Evolutionary conservation across 2,329 filamentous ascomycete species (phyloP).

Genomic region (Dryadomyces quercus-mongolicae): DNA sequence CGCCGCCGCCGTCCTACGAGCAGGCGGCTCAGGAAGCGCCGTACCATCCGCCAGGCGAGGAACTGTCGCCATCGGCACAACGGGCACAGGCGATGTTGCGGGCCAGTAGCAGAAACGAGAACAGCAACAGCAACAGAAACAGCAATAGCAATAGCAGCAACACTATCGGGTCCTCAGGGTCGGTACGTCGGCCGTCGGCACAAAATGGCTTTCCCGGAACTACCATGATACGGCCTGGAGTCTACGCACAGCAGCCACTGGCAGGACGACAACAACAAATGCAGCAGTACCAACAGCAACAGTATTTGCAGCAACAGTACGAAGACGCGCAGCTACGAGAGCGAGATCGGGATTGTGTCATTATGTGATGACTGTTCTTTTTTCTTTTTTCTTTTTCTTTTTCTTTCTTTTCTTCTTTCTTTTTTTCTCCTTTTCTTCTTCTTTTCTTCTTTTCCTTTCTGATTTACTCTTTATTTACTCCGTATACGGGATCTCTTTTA

Average conservation of each 20-base stretch:
- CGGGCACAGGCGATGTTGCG: background rate
- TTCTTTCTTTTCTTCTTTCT: background rate
- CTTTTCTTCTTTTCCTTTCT: background rate
- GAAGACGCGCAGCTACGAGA: background rate
- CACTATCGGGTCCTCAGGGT: background rate
- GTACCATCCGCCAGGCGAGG: conserved; percentile 39
- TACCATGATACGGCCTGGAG: background rate
- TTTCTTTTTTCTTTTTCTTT: background rate
- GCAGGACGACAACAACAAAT: background rate
- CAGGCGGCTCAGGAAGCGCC: conserved; percentile 39
- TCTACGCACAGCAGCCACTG: background rate
- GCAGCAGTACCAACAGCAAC: background rate
- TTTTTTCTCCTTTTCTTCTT: background rate
- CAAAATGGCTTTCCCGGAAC: background rate
- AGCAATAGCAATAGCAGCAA: background rate
- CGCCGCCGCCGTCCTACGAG: conserved; percentile 46
- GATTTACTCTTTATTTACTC: background rate
- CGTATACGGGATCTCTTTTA: background rate
- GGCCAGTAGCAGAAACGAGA: too few relatives aligned
- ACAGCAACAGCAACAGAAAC: too few relatives aligned
- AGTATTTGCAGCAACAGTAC: background rate
- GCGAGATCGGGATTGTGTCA: conserved; percentile 1
- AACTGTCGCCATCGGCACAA: conserved; percentile 12
- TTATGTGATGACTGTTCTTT: conserved; percentile 3
- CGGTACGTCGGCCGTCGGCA: background rate